Conservation (phyloP, 129 eudicot genomes). For the Pseudognaphalium luteoalbum region DNA sequence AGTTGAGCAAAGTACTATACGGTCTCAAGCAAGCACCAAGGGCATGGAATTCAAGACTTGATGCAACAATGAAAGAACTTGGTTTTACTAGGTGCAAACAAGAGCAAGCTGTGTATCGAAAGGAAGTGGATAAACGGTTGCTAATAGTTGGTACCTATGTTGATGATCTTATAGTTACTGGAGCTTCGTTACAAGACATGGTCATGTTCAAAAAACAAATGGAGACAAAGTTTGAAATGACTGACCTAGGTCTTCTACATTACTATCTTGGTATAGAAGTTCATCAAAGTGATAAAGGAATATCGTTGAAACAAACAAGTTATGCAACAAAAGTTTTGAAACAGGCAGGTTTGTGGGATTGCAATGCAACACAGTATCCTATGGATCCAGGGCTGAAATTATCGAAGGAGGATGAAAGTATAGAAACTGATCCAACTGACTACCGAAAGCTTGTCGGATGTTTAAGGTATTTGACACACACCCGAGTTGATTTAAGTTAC, state of each 20-base stretch:
- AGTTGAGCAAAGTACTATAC: neutral
- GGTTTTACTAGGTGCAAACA: neutral
- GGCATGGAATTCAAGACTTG: neutral
- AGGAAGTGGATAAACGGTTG: neutral
- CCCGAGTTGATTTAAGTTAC: neutral
- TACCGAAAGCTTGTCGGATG: neutral
- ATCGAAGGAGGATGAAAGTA: neutral
- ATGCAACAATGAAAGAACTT: neutral
- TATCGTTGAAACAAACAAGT: neutral
- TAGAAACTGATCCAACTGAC: conserved; percentile 7
- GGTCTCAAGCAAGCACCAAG: conserved; percentile 5
- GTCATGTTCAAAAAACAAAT: neutral
- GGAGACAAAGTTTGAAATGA: conserved; percentile 4
- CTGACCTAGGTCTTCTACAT: too few species aligned
- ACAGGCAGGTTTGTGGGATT: conserved; percentile 1
- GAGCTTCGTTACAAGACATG: neutral
- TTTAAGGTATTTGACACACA: neutral
- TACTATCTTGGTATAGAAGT: conserved; percentile 11
- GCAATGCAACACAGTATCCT: conserved; percentile 2
- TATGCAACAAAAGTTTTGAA: conserved; percentile 1
- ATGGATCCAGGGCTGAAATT: neutral
- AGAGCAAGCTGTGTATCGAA: neutral
- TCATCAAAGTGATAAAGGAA: neutral
- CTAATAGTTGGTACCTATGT: neutral
- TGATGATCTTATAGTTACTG: neutral